These are phyloP conservation scores for Rhizoctonia solani DNA, from an alignment of 1,284 basidiomycete species.

Conservation along the genomic window DNA sequence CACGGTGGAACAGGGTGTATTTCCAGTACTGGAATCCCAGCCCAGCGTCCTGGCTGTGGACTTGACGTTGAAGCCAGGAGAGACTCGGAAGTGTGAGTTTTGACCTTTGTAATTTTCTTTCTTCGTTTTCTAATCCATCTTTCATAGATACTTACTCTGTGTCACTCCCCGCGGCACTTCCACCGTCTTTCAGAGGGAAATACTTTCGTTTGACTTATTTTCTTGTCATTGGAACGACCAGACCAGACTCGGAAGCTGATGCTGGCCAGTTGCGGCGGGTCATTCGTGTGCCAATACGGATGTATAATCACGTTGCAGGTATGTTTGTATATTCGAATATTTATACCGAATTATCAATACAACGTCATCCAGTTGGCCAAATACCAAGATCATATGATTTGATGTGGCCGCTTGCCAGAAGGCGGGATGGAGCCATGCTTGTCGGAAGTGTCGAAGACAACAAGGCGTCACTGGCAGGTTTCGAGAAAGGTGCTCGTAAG, in stretches of 20 bases:
- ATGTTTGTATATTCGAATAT: slow-evolving; percentile 41
- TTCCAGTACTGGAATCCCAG: slow-evolving; percentile 80
- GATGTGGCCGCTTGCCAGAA: slow-evolving; percentile 63
- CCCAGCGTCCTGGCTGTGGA: slow-evolving; percentile 87
- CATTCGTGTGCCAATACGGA: slow-evolving; percentile 84
- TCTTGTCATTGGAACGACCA: slow-evolving; percentile 83
- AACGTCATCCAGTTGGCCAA: slow-evolving; percentile 53
- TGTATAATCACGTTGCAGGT: slow-evolving; percentile 85
- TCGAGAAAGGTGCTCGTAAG: slow-evolving; percentile 20
- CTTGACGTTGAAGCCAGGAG: slow-evolving; percentile 72
- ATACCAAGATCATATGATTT: slow-evolving; percentile 64
- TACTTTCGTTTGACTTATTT: slow-evolving; percentile 87
- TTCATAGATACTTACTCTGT: slow-evolving; percentile 75
- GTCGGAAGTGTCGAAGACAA: slow-evolving; percentile 38
- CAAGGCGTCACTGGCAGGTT: neutral
- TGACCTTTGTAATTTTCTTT: neutral
- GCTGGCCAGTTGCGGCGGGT: slow-evolving; percentile 61
- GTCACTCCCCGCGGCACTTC: slow-evolving; percentile 74
- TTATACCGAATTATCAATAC: neutral
- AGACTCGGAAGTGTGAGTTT: slow-evolving; percentile 78
- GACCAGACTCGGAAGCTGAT: slow-evolving; percentile 51
- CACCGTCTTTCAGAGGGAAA: slow-evolving; percentile 88
- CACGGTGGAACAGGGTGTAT: slow-evolving; percentile 60
- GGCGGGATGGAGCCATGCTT: slow-evolving; percentile 43
- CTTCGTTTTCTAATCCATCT: neutral